Evolutionary conservation across 768 basidiomycete genomes (phyloP).

Genomic region (Pisolithus microcarpus): DNA sequence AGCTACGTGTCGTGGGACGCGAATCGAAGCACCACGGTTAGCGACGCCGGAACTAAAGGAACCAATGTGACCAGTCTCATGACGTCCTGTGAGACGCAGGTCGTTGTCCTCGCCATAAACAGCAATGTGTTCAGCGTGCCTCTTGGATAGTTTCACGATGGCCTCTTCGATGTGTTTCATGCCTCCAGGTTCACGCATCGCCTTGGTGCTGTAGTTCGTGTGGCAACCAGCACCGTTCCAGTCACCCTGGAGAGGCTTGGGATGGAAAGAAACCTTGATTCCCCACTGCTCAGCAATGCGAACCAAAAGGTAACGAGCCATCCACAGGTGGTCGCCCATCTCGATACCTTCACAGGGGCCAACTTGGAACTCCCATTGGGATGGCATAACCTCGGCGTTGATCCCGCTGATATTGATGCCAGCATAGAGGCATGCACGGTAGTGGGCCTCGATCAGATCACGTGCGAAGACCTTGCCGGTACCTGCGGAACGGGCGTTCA

Average conservation of each 20-base stretch:
- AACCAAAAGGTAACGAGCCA: slow-evolving; percentile 93
- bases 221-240: slow-evolving; percentile 99
- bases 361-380: slow-evolving; percentile 99
- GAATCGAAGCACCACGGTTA: slow-evolving; percentile 94
- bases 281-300: slow-evolving; percentile 98
- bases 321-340: slow-evolving; percentile 99
- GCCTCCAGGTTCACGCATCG: slow-evolving; percentile 91
- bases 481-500: slow-evolving; percentile 38
- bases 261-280: slow-evolving; percentile 98
- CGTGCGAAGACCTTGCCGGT: slow-evolving; percentile 97
- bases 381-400: slow-evolving; percentile 99
- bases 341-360: slow-evolving; percentile 96
- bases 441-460: slow-evolving; percentile 98
- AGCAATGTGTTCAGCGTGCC: slow-evolving; percentile 92
- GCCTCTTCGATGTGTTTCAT: slow-evolving; percentile 88
- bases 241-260: slow-evolving; percentile 93
- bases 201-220: slow-evolving; percentile 94
- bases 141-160: slow-evolving; percentile 86
- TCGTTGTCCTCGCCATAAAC: slow-evolving; percentile 99
- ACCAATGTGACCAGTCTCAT: slow-evolving; percentile 95
- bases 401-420: slow-evolving; percentile 98
- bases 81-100: slow-evolving; percentile 87
- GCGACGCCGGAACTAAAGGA: slow-evolving; percentile 92
- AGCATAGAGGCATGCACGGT: slow-evolving; percentile 90
- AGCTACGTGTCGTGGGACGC: slow-evolving; percentile 91